Evolutionary conservation across 1,284 basidiomycete genomes (phyloP), one percentile per base, ranked within the genome.

Genomic region (Cryptococcus maquisensis): DNA sequence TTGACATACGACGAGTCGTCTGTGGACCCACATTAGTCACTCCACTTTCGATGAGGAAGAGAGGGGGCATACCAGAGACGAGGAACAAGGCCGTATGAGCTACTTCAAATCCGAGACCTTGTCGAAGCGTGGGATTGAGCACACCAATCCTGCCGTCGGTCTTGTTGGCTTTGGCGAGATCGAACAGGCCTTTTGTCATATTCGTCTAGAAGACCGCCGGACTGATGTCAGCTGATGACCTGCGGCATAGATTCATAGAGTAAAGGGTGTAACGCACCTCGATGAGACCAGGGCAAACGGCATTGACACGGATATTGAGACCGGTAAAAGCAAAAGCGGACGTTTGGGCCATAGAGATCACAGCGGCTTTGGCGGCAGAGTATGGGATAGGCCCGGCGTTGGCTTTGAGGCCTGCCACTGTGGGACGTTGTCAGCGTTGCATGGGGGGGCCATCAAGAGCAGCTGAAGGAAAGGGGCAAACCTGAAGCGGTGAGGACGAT

Each of bases 1-100:
- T 95, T 97, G 54, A 97, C 84, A 72, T 95, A 94, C 67, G 89
- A 92, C 1, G 90, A 85, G 57, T 92, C 90, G 66, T 93, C 91
- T 88, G 60, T 4, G 15, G 12, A 43, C 12, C 16, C 12, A 3
- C 3, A 12, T 15, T n/a, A 12, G 21, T 16, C 41, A 43, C n/a
- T n/a, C 15, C 5, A n/a, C 21, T 43, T 43, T 43, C 41, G 21
- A 43, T n/a, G 20, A 3, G 1, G 20, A 9, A 21, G 16, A 12
- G 43, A 44, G 23, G 18, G 21, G 41, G 63, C 81, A 73, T 68
- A 88, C 90, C 90, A 43, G 88, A 90, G 13, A 90, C 91, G 44
- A 97, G 79, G 79, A 93, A 96, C 18, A 91, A 77, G 0, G 87
- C 88, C 35, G 84, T 84, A 56, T 88, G 85, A 2, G 90, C 92